These are phyloP conservation scores for Madurella fahalii DNA, from an alignment of 2,329 filamentous ascomycete species.

Conservation along the genomic window DNA sequence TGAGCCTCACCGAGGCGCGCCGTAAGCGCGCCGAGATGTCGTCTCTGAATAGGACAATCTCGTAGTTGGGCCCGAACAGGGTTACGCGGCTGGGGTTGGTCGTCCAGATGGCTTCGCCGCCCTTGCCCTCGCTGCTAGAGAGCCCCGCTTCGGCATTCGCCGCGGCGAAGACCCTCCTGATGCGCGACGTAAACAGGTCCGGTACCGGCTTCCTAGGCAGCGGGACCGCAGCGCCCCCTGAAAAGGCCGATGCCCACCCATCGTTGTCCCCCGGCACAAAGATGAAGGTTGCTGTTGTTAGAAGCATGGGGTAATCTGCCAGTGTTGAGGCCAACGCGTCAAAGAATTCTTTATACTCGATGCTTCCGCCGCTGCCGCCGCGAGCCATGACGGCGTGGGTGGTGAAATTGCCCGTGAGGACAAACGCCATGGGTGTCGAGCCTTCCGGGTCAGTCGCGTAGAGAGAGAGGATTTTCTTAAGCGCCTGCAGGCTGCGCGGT, in stretches of 20 bases:
- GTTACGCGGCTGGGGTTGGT: constrained; percentile 79
- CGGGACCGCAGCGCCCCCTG: constrained; percentile 66
- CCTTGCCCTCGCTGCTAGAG: constrained; percentile 39
- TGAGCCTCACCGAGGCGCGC: constrained; percentile 70
- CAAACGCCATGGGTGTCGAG: constrained; percentile 69
- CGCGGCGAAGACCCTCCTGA: constrained; percentile 73
- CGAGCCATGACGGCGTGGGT: constrained; percentile 61
- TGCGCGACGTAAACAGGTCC: constrained; percentile 82
- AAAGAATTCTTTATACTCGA: constrained; percentile 96
- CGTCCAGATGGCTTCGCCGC: constrained; percentile 79
- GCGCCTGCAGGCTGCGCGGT: constrained; percentile 72
- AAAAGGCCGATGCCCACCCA: constrained; percentile 89
- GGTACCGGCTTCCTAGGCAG: constrained; percentile 71
- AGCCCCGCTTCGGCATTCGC: constrained; percentile 67
- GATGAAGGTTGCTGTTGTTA: constrained; percentile 77
- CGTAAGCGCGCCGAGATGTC: constrained; percentile 77
- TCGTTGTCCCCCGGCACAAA: constrained; percentile 97
- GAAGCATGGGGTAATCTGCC: constrained; percentile 75
- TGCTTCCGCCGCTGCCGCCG: constrained; percentile 70
- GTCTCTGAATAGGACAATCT: constrained; percentile 83
- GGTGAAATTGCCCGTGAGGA: constrained; percentile 82
- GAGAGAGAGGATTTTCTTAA: constrained; percentile 70
- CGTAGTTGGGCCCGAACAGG: constrained; percentile 82
- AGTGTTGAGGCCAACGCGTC: constrained; percentile 80
- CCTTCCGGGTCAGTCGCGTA: constrained; percentile 65